Evolutionary conservation across 1,284 basidiomycete genomes (phyloP).

Genomic region (Erythrobasidium hasegawianum): DNA sequence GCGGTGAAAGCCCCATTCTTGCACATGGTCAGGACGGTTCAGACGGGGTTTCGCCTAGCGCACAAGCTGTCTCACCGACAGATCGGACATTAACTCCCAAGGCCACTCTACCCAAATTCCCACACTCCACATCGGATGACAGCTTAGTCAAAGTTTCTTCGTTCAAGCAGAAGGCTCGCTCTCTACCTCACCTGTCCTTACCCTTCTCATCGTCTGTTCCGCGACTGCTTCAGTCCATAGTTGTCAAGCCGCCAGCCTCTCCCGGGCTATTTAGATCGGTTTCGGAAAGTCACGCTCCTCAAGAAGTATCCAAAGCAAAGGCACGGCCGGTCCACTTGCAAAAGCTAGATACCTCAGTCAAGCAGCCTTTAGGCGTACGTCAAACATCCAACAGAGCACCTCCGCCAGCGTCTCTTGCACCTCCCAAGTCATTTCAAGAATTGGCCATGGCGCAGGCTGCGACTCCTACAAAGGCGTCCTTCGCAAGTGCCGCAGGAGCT

Average conservation of each 20-base stretch:
- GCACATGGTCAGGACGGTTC: neutral
- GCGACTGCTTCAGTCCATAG: neutral
- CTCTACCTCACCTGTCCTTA: neutral
- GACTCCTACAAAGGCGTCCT: neutral
- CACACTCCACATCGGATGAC: constrained; percentile 1
- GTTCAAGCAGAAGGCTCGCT: neutral
- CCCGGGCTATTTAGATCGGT: neutral
- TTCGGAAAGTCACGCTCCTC: neutral
- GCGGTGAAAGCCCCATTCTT: neutral
- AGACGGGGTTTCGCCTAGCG: neutral
- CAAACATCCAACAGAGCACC: neutral
- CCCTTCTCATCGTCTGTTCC: neutral
- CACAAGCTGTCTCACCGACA: neutral
- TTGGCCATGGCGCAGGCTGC: constrained; percentile 1
- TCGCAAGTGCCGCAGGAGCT: neutral
- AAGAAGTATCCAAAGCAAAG: neutral
- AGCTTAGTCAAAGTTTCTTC: neutral
- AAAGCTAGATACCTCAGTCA: neutral
- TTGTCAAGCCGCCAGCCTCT: neutral
- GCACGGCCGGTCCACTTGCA: neutral
- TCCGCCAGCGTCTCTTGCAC: neutral
- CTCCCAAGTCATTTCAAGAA: constrained; percentile 5
- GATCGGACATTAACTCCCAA: neutral
- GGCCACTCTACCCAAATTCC: neutral
- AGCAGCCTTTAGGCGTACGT: neutral